These are phyloP conservation scores for Maudiozyma humilis DNA, from an alignment of 1,139 yeast genomes.

Conservation along the genomic window DNA sequence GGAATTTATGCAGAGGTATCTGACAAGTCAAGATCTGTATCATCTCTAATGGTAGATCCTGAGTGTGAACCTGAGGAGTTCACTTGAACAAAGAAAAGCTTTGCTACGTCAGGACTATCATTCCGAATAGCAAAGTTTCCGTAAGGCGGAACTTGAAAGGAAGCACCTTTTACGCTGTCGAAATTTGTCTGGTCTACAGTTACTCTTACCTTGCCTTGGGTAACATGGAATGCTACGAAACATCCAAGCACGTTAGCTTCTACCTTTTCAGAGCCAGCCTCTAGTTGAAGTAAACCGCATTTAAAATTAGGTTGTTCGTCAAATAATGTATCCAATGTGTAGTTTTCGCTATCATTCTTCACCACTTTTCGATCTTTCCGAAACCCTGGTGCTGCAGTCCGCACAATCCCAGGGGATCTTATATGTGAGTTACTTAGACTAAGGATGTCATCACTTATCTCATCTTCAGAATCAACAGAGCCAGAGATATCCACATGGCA, in stretches of 20 bases:
- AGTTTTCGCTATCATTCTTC: constrained; percentile 45
- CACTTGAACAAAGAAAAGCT: constrained; percentile 63
- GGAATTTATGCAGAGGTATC: background rate
- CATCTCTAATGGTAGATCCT: background rate
- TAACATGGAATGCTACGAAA: constrained; percentile 64
- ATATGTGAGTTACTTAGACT: too few relatives aligned
- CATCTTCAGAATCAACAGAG: too few relatives aligned
- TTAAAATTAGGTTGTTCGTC: constrained; percentile 60
- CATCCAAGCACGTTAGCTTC: constrained; percentile 57
- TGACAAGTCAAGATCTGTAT: background rate
- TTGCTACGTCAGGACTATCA: constrained; percentile 47
- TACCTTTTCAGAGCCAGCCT: constrained; percentile 53
- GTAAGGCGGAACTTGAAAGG: constrained; percentile 72
- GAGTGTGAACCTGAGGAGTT: background rate
- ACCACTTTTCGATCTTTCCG: constrained; percentile 38
- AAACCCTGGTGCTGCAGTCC: constrained; percentile 59
- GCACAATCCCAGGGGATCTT: too few relatives aligned
- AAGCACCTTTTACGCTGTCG: constrained; percentile 60
- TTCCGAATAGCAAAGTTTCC: constrained; percentile 59
- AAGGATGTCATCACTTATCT: too few relatives aligned
- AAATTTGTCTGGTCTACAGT: constrained; percentile 52
- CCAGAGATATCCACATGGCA: too few relatives aligned
- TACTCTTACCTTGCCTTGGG: constrained; percentile 61
- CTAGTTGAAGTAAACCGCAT: constrained; percentile 64
- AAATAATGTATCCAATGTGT: constrained; percentile 56